Conservation (phyloP, 495 filamentous ascomycete species). For the Talaromyces wortmannii region DNA sequence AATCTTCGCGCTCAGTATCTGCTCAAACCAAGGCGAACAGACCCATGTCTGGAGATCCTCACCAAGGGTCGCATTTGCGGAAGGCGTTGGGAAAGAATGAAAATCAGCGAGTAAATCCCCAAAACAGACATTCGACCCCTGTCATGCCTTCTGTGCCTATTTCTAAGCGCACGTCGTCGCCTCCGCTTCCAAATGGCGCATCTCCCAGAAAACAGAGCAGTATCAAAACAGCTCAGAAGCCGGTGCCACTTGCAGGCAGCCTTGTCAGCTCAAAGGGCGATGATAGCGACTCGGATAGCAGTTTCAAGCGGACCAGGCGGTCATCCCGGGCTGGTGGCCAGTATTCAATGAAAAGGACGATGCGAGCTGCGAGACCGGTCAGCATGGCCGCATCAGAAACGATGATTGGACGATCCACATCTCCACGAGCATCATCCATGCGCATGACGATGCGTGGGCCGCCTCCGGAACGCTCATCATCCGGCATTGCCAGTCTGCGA, state of each 20-base stretch:
- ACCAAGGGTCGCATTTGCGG: constrained; percentile 4
- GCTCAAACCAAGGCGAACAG: background rate
- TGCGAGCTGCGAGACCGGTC: constrained; percentile 33
- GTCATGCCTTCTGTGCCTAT: background rate
- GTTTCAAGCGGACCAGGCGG: constrained; percentile 46
- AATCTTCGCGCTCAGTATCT: background rate
- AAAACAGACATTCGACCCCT: background rate
- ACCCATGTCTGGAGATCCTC: background rate
- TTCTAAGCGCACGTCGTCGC: background rate
- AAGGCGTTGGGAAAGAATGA: background rate
- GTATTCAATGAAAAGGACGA: constrained; percentile 48
- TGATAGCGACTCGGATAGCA: constrained; percentile 57
- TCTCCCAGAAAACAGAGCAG: background rate
- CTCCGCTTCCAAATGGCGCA: background rate
- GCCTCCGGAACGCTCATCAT: constrained; percentile 26
- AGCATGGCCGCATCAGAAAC: constrained; percentile 15
- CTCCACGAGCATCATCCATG: constrained; percentile 30
- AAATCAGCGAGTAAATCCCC: background rate
- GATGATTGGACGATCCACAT: constrained; percentile 19
- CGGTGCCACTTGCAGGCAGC: background rate
- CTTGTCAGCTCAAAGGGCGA: constrained; percentile 30
- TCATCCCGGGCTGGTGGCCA: constrained; percentile 25
- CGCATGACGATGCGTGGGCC: constrained; percentile 43
- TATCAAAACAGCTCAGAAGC: background rate
- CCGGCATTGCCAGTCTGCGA: background rate